These are phyloP conservation scores for Gyrodon lividus DNA, from an alignment of 768 basidiomycete species.

Conservation along the genomic window DNA sequence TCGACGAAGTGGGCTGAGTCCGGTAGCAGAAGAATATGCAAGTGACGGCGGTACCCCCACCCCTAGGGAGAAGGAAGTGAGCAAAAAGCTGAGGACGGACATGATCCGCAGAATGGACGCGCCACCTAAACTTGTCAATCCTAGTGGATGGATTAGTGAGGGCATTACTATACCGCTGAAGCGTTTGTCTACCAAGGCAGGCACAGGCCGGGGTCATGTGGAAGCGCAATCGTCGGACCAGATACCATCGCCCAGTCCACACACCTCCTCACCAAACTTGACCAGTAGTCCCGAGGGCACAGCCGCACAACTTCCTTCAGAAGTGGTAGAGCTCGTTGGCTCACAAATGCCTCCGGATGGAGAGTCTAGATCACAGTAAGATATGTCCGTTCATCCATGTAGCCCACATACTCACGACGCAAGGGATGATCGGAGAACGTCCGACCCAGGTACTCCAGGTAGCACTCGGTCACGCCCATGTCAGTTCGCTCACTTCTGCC, in stretches of 20 bases:
- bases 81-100: constrained; percentile 49
- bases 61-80: constrained; percentile 24
- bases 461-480: background rate
- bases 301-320: background rate
- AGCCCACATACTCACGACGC: background rate
- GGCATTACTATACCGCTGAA: constrained; percentile 31
- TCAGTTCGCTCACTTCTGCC: constrained; percentile 9
- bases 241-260: constrained; percentile 3
- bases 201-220: constrained; percentile 4
- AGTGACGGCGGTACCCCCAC: constrained; percentile 17
- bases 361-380: constrained; percentile 1
- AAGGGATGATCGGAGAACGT: constrained; percentile 33
- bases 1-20: constrained; percentile 26
- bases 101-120: constrained; percentile 79
- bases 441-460: constrained; percentile 34
- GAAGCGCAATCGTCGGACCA: background rate
- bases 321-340: background rate
- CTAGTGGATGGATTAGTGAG: constrained; percentile 69
- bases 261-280: background rate
- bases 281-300: background rate
- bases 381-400: background rate
- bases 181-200: constrained; percentile 10
- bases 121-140: constrained; percentile 67
- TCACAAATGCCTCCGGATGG: background rate
- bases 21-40: constrained; percentile 21